Evolutionary conservation across 106 monocot genomes (phyloP).

Genomic region (Xerophyta viscosa): DNA sequence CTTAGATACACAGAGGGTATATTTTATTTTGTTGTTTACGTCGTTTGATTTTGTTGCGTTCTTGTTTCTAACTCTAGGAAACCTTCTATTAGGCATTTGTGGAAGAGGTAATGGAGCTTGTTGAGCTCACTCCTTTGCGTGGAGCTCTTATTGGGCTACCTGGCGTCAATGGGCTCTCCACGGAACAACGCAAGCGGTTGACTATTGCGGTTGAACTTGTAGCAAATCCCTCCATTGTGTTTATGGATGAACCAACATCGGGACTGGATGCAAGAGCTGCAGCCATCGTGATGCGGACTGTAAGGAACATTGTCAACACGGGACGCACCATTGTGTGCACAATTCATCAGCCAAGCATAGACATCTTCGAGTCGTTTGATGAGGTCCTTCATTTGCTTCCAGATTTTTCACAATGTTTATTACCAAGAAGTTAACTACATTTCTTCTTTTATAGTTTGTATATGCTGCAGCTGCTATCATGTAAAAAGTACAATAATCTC

Average conservation of each 20-base stretch:
- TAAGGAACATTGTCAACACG: slow-evolving; percentile 96
- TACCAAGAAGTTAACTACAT: background rate
- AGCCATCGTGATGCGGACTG: slow-evolving; percentile 98
- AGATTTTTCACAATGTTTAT: background rate
- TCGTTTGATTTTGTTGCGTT: background rate
- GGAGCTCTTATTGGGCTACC: slow-evolving; percentile 95
- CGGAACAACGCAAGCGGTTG: slow-evolving; percentile 88
- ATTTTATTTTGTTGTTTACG: background rate
- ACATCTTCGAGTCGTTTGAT: slow-evolving; percentile 99
- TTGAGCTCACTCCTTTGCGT: slow-evolving; percentile 74
- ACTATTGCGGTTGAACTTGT: slow-evolving; percentile 99
- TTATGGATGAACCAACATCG: slow-evolving; percentile 99
- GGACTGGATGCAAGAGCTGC: slow-evolving; percentile 97
- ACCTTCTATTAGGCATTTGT: slow-evolving; percentile 67
- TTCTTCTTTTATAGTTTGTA: too few species aligned
- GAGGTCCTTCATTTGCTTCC: slow-evolving; percentile 44
- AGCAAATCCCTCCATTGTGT: slow-evolving; percentile 97
- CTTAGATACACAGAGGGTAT: slow-evolving; percentile 54
- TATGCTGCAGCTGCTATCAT: too few species aligned
- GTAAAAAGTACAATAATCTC: too few species aligned
- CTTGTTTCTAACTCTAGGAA: background rate
- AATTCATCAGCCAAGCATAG: slow-evolving; percentile 99
- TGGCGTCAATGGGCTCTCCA: slow-evolving; percentile 82
- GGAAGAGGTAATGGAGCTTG: slow-evolving; percentile 97
- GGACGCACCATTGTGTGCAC: slow-evolving; percentile 99